phyloP scores from a whole-genome alignment of 78 protist genomes.

The Cavenderia fasciculata region DNA sequence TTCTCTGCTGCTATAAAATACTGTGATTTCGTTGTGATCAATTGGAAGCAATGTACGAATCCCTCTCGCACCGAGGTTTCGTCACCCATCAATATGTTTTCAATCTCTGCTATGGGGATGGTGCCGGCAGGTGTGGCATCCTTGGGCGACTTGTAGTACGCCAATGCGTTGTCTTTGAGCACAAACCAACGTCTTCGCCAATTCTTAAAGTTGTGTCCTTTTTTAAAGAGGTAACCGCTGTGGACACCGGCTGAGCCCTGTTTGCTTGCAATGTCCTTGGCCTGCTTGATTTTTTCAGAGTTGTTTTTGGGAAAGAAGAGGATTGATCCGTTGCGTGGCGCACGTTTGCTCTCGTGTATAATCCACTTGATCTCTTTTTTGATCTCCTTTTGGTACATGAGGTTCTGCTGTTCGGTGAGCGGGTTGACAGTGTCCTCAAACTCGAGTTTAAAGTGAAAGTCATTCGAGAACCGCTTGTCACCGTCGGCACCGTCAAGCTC shows the following conservation, averaged over 20 bases:
- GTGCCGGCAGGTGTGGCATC: constrained; percentile 70
- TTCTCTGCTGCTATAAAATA: constrained; percentile 59
- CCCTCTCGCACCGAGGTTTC: constrained; percentile 41
- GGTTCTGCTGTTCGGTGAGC: background rate
- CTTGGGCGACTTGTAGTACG: constrained; percentile 76
- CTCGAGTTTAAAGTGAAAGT: constrained; percentile 52
- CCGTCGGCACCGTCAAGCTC: constrained; percentile 72
- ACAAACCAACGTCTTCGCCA: constrained; percentile 84
- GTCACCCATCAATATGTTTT: background rate
- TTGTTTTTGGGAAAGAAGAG: constrained; percentile 58
- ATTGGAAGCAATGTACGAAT: constrained; percentile 16
- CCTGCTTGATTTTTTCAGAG: constrained; percentile 66
- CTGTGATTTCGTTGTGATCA: constrained; percentile 9
- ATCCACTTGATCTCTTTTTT: constrained; percentile 73
- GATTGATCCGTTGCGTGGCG: constrained; percentile 11
- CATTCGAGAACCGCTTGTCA: constrained; percentile 54
- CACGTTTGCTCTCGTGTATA: constrained; percentile 18
- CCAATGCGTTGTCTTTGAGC: constrained; percentile 38
- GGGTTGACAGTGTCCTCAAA: constrained; percentile 31
- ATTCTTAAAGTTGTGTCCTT: constrained; percentile 80
- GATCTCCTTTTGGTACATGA: constrained; percentile 53
- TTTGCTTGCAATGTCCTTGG: constrained; percentile 40
- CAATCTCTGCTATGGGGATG: constrained; percentile 22
- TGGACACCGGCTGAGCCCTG: constrained; percentile 57
- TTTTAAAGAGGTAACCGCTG: constrained; percentile 71